Evolutionary conservation across 2,329 filamentous ascomycete genomes (phyloP), one percentile per base, ranked within the genome.

Genomic region (Scytalidium sp.): DNA sequence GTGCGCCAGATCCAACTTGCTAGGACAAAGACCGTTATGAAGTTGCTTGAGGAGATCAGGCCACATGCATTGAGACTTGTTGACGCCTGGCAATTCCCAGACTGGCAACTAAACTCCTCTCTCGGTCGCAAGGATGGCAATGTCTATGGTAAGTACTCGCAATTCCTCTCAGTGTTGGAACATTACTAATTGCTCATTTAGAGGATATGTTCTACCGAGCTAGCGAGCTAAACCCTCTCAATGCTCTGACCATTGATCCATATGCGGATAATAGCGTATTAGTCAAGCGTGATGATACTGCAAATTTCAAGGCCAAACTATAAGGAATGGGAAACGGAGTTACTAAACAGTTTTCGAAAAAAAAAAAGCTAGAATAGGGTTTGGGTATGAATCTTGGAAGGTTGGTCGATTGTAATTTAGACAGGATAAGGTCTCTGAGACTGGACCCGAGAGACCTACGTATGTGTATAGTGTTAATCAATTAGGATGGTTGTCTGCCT

Each of bases 201-300:
- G 84, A 88, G 65, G 87, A 90, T 59, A 75, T 91, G 73, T 91
- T 90, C 70, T 73, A 83, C 60, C 72, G 87, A 13, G 88, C 87
- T 0, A 84, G 80, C 53, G 78, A 88, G 71, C 68, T 86, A 59
- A 91, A 91, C 61, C 87, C 87, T 2, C 70, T 91, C 41, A 91
- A 91, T 62, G 76, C 81, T 17, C 72, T 89, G 49, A 84, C 84
- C 0, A 81, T 90, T 50, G 85, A 91, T 58, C 85, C 86, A 1
- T 87, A 90, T 64, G 86, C 87, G 6, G 75, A 84, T 58, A 83
- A 71, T 51, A 72, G 73, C 52, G 74, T 78, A 3, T 59, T 88
- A 59, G 78, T 88, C 61, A 85, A 80, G 76, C 80, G 76, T 58
- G 76, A 82, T 53, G 74, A 78, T 55, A 70, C 69, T 21, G 53